Evolutionary conservation across 2,329 filamentous ascomycete genomes (phyloP), one percentile per base, ranked within the genome.

Genomic region (Fusarium sp.): DNA sequence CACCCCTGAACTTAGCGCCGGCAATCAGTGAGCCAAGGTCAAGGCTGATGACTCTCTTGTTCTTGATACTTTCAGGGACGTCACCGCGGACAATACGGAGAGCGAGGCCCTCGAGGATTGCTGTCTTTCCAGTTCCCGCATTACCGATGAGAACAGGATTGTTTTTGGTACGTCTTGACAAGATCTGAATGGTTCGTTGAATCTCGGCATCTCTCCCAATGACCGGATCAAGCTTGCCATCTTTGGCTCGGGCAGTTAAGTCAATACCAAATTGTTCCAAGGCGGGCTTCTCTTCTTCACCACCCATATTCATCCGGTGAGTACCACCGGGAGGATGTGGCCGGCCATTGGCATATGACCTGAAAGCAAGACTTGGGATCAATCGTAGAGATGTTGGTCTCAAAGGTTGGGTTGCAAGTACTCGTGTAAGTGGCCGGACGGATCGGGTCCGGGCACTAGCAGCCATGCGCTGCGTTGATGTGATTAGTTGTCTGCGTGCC

Each of bases 21-120:
- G 96, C 96, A 74, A 99, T 98, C 18, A 99, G 87, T 35, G 93
- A 93, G 4, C 96, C 96, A 8, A 99, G 85, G 74, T 99, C 96
- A 37, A 98, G 81, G 9, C 91, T 89, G 57, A 98, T 89, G 24
- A 99, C 95, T 54, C 91, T 86, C 80, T 98, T 98, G 74, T 98
- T 91, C 81, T 97, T 97, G 78, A 99, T 92, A 71, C 93, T 97
- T 80, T 98, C 96, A 0, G 96, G 95, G 1, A 98, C 94, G 80
- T 98, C 95, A 4, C 95, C 95, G 69, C 91, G 88, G 3, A 98
- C 92, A 70, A 99, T 98, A 38, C 96, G 87, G 76, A 96, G 88
- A 12, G 95, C 94, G 38, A 98, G 84, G 3, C 95, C 95, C 81
- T 98, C 95, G 5, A 98, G 83, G 52, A 98, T 93, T 2, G 95